A percentile compares a stretch with the other conserved stretches of the same genome.
Conservation (phyloP, 2,329 filamentous ascomycete genomes). For the Colletotrichum sublineola region DNA sequence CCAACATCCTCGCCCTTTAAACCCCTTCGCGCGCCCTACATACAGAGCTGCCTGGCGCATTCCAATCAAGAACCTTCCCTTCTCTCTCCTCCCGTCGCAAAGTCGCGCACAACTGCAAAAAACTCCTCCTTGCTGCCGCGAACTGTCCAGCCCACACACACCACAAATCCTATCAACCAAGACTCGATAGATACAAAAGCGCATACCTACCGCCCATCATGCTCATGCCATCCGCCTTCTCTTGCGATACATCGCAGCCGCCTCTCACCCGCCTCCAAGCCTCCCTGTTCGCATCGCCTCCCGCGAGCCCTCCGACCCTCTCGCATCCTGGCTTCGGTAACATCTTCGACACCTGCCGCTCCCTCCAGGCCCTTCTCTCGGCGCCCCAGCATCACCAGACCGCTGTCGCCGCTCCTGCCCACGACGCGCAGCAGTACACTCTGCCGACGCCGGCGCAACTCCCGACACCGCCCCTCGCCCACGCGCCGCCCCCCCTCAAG, state of each 20-base stretch:
- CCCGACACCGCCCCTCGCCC: conserved; percentile 68
- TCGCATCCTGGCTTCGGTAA: conserved; percentile 64
- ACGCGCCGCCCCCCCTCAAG: conserved; percentile 65
- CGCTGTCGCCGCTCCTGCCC: conserved; percentile 42
- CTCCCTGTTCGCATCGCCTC: conserved; percentile 70
- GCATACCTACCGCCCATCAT: conserved; percentile 53
- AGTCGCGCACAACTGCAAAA: conserved; percentile 31
- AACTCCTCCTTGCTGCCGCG: conserved; percentile 23
- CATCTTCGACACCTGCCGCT: conserved; percentile 71
- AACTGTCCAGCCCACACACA: conserved; percentile 16
- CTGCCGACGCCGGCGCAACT: conserved; percentile 60
- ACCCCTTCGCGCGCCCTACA: conserved; percentile 16
- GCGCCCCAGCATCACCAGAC: conserved; percentile 49
- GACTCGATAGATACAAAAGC: conserved; percentile 2
- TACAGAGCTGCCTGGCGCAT: conserved; percentile 30
- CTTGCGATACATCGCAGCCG: conserved; percentile 68
- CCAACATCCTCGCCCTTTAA: conserved; percentile 34
- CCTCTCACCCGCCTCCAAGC: conserved; percentile 60
- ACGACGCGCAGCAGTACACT: conserved; percentile 51
- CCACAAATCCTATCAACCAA: not conserved
- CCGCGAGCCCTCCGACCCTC: conserved; percentile 66
- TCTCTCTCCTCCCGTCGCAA: conserved; percentile 28
- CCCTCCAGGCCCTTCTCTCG: conserved; percentile 70
- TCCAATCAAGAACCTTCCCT: conserved; percentile 25
- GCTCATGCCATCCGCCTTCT: conserved; percentile 70